phyloP scores from a whole-genome alignment of 176 grass and related monocot species.

The Puccinellia tenuiflora region DNA sequence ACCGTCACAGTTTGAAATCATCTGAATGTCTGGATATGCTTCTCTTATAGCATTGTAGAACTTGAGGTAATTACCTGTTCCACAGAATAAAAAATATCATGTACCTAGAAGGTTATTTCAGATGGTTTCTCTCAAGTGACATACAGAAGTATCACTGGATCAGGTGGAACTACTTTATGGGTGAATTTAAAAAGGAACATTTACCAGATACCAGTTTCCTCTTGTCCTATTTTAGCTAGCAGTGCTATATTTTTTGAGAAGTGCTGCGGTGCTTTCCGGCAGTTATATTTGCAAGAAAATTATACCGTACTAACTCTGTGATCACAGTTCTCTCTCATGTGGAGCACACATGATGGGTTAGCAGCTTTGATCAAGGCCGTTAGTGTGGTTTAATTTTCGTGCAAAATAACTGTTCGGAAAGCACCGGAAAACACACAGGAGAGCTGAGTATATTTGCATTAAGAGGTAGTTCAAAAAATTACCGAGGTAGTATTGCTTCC shows the following conservation, averaged over 20 bases:
- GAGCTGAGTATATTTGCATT: neutral
- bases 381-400: too few species aligned
- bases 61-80: slow-evolving; percentile 62
- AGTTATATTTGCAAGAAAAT: too few species aligned
- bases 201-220: neutral
- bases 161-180: neutral
- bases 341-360: too few species aligned
- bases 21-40: slow-evolving; percentile 69
- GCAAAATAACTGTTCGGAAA: too few species aligned
- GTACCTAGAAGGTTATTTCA: neutral
- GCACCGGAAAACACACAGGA: neutral
- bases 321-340: too few species aligned
- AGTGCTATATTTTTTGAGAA: neutral
- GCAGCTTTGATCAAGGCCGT: too few species aligned
- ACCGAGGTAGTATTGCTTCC: slow-evolving; percentile 66
- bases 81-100: slow-evolving; percentile 13
- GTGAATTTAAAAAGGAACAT: neutral
- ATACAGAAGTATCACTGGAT: neutral
- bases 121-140: neutral
- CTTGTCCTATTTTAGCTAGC: neutral
- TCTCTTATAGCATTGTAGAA: slow-evolving; percentile 66
- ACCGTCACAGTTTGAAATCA: slow-evolving; percentile 81
- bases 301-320: too few species aligned
- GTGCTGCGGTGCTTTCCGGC: too few species aligned
- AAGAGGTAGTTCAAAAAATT: neutral